A percentile compares a stretch with the other conserved stretches of the same genome.
Evolutionary conservation across 805 yeast species (phyloP).

Genomic region (Lipomyces oligophaga): DNA sequence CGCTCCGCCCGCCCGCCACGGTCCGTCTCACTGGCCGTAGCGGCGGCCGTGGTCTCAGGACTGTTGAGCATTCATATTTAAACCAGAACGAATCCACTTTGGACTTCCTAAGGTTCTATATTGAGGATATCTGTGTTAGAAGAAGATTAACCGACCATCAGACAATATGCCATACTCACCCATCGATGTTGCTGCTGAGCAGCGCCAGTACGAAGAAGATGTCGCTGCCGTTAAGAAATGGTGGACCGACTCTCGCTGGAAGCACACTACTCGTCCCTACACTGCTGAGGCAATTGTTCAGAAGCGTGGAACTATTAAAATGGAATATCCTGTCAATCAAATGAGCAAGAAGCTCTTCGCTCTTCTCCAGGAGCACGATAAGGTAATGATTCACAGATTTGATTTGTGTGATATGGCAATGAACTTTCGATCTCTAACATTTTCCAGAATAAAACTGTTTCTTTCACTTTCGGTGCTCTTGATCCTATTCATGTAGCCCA

Average conservation of each 20-base stretch:
- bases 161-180: slow-evolving; percentile 57
- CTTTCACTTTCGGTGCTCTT: slow-evolving; percentile 95
- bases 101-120: too few species aligned
- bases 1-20: too few species aligned
- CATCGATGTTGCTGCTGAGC: slow-evolving; percentile 60
- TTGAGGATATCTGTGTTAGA: too few species aligned
- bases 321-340: slow-evolving; percentile 43
- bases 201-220: slow-evolving; percentile 59
- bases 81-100: too few species aligned
- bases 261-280: slow-evolving; percentile 79
- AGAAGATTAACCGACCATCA: too few species aligned
- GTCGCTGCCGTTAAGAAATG: slow-evolving; percentile 72
- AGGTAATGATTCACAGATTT: slow-evolving; percentile 9
- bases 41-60: too few species aligned
- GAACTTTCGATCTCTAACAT: neutral
- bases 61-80: too few species aligned
- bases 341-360: slow-evolving; percentile 80
- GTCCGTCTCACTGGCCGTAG: too few species aligned
- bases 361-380: slow-evolving; percentile 66
- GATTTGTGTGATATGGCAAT: neutral
- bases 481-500: slow-evolving; percentile 96
- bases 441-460: slow-evolving; percentile 57
- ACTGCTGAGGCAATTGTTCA: slow-evolving; percentile 82
- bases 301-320: slow-evolving; percentile 70
- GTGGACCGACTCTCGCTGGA: slow-evolving; percentile 96